A percentile compares a stretch with the other conserved stretches of the same genome.
These are phyloP conservation scores for Fusarium siculi DNA, from an alignment of 2,329 filamentous ascomycete genomes.

Conservation along the genomic window DNA sequence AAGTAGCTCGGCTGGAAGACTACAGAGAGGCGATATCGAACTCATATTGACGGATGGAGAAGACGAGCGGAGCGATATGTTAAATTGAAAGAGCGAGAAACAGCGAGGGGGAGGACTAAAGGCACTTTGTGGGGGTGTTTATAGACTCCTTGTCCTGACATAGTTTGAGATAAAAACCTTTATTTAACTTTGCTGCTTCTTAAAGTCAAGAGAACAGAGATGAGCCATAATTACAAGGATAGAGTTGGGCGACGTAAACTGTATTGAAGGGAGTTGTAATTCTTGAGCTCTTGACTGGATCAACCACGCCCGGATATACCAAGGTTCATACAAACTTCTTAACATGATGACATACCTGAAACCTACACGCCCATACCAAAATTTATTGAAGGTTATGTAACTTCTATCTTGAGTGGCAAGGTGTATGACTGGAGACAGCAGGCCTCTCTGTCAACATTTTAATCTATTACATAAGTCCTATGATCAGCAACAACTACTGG, in stretches of 20 bases:
- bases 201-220: neutral
- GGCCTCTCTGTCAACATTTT: too few relatives aligned
- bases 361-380: neutral
- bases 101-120: neutral
- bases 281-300: neutral
- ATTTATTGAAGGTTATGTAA: neutral
- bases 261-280: neutral
- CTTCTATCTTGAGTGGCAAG: neutral
- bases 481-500: neutral
- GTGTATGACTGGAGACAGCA: neutral
- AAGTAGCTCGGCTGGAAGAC: neutral
- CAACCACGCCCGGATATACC: fast-evolving
- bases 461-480: too few relatives aligned
- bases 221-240: neutral
- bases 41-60: neutral
- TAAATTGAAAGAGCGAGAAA: neutral
- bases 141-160: neutral
- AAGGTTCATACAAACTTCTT: neutral
- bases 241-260: neutral
- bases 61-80: fast-evolving
- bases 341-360: neutral
- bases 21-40: neutral
- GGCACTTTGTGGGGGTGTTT: fast-evolving
- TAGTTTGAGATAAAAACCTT: neutral
- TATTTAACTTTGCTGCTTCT: fast-evolving